A percentile compares a stretch with the other conserved stretches of the same genome.
Conservation (phyloP, 352 stramenopile species). For the Achlya hypogyna region DNA sequence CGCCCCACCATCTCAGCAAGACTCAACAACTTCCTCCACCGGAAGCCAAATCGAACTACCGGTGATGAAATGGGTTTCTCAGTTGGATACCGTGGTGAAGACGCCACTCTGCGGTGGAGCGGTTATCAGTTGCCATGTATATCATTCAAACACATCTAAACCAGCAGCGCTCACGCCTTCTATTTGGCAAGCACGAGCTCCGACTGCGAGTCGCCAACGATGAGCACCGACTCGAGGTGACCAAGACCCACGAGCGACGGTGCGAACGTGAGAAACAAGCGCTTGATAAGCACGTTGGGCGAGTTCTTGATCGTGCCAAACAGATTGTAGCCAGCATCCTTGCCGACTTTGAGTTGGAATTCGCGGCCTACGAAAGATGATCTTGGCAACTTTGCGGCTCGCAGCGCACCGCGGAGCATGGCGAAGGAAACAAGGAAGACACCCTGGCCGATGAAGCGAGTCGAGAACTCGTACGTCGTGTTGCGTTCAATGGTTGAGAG, state of each 20-base stretch:
- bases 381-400: neutral
- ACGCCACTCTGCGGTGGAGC: neutral
- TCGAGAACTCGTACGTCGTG: slow-evolving; percentile 45
- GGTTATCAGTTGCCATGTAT: neutral
- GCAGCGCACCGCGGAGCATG: slow-evolving; percentile 37
- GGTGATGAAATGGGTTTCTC: no score
- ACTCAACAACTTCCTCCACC: no score
- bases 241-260: slow-evolving; percentile 15
- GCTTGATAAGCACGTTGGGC: slow-evolving; percentile 42
- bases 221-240: neutral
- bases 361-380: neutral
- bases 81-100: no score
- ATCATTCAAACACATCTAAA: neutral
- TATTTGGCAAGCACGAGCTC: slow-evolving; percentile 9
- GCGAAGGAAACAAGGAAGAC: slow-evolving; percentile 41
- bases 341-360: slow-evolving; percentile 32
- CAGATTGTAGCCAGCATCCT: slow-evolving; percentile 28
- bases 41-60: no score
- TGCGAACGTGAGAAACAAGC: slow-evolving; percentile 31
- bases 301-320: slow-evolving; percentile 52
- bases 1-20: no score
- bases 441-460: slow-evolving; percentile 31
- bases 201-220: slow-evolving; percentile 11
- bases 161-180: neutral
- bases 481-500: slow-evolving; percentile 42